These are phyloP conservation scores for Bipolaris cookei DNA, from an alignment of 2,329 filamentous ascomycete species.

Conservation along the genomic window DNA sequence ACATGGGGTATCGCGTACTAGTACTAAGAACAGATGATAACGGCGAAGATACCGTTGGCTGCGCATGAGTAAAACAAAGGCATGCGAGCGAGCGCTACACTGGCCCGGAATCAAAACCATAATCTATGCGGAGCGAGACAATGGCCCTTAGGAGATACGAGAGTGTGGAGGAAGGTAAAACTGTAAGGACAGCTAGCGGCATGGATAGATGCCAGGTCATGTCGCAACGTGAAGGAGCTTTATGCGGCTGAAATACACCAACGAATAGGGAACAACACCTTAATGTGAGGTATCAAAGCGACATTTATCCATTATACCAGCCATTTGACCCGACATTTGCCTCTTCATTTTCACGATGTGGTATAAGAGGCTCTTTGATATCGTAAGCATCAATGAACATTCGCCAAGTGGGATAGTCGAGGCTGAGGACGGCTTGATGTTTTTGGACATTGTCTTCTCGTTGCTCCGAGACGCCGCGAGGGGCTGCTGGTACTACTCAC, in stretches of 20 bases:
- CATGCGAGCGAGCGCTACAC: not conserved
- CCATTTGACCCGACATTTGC: slow-evolving; percentile 30
- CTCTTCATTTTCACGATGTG: slow-evolving; percentile 65
- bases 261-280: not conserved
- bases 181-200: not conserved
- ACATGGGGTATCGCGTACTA: slow-evolving; percentile 13
- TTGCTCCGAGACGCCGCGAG: slow-evolving; percentile 58
- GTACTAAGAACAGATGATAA: not conserved
- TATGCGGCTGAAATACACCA: not conserved
- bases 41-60: not conserved
- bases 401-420: slow-evolving; percentile 85
- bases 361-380: slow-evolving; percentile 81
- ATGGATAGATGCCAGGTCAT: not conserved
- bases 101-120: not conserved
- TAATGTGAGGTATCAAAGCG: not conserved
- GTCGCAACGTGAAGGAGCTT: not conserved
- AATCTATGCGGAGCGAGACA: too few relatives aligned
- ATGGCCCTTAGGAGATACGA: not conserved
- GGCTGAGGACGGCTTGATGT: slow-evolving; percentile 85
- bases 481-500: slow-evolving; percentile 53
- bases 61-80: not conserved
- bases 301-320: slow-evolving; percentile 32
- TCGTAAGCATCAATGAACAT: slow-evolving; percentile 77
- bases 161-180: not conserved
- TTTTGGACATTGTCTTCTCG: slow-evolving; percentile 60